These are phyloP conservation scores for Ceratobasidium sp. DNA, from an alignment of 1,284 basidiomycete genomes.

Conservation along the genomic window DNA sequence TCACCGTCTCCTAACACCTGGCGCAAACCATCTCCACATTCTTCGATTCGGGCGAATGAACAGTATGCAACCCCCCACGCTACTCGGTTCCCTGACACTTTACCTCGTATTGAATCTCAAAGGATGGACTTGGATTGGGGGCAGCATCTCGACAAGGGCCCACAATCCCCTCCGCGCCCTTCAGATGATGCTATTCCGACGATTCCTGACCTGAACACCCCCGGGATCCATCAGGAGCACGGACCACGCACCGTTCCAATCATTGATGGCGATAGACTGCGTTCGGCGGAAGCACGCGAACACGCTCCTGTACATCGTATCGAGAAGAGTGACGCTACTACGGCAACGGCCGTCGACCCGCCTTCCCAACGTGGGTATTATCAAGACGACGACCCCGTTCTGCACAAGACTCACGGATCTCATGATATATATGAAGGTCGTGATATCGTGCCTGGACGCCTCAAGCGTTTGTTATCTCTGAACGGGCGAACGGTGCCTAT, in stretches of 20 bases:
- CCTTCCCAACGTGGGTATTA: neutral
- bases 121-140: slow-evolving; percentile 34
- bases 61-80: slow-evolving; percentile 30
- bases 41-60: slow-evolving; percentile 30
- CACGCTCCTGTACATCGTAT: slow-evolving; percentile 15
- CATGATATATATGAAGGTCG: slow-evolving; percentile 21
- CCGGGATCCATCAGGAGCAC: slow-evolving; percentile 19
- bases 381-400: slow-evolving; percentile 11
- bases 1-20: slow-evolving; percentile 34
- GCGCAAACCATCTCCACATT: slow-evolving; percentile 38
- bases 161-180: slow-evolving; percentile 22
- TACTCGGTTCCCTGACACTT: slow-evolving; percentile 19
- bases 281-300: slow-evolving; percentile 23
- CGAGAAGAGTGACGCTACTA: slow-evolving; percentile 20
- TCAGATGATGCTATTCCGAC: slow-evolving; percentile 2
- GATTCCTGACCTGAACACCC: slow-evolving; percentile 30
- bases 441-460: slow-evolving; percentile 15
- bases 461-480: slow-evolving; percentile 38
- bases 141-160: neutral
- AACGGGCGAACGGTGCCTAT: slow-evolving; percentile 21
- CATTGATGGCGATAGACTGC: slow-evolving; percentile 24
- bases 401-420: slow-evolving; percentile 24
- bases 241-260: slow-evolving; percentile 33
- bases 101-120: slow-evolving; percentile 38
- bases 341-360: slow-evolving; percentile 19